These are phyloP conservation scores for Beta vulgaris DNA, from an alignment of 148 eudicot species.

Conservation along the genomic window DNA sequence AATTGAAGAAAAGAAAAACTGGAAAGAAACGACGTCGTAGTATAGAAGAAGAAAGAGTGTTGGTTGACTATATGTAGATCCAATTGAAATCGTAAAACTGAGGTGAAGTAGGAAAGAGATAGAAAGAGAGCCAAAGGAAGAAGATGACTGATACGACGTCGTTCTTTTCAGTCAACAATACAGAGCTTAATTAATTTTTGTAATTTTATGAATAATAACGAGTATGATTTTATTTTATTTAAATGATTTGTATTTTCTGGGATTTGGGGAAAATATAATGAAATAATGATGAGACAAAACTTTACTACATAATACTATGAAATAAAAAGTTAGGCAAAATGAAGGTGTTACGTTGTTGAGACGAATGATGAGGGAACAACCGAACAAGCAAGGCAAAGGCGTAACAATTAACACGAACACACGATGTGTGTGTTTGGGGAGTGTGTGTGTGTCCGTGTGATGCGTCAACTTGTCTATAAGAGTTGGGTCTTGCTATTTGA, in stretches of 20 bases:
- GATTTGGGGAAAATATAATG: neutral
- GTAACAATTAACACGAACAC: too few relatives aligned
- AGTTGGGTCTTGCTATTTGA: too few relatives aligned
- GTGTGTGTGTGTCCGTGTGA: neutral
- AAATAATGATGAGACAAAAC: neutral
- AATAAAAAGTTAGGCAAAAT: neutral
- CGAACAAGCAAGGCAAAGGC: neutral
- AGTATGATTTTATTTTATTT: too few relatives aligned
- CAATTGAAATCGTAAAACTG: neutral
- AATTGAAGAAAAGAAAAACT: neutral
- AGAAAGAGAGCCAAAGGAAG: neutral
- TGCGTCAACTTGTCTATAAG: conserved; percentile 5
- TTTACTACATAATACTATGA: too few relatives aligned
- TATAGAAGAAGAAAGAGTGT: neutral
- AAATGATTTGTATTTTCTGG: too few relatives aligned
- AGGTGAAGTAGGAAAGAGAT: neutral
- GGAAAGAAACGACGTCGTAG: neutral
- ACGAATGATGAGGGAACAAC: conserved; percentile 10
- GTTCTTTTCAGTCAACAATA: too few relatives aligned
- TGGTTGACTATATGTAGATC: conserved; percentile 5
- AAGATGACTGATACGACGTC: neutral
- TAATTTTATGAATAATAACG: too few relatives aligned
- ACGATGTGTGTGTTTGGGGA: conserved; percentile 4
- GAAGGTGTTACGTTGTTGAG: conserved; percentile 24
- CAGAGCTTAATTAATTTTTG: too few relatives aligned